A percentile compares a stretch with the other conserved stretches of the same genome.
These are phyloP conservation scores for Aspergillus sp. DNA, from an alignment of 2,329 filamentous ascomycete species.

Conservation along the genomic window DNA sequence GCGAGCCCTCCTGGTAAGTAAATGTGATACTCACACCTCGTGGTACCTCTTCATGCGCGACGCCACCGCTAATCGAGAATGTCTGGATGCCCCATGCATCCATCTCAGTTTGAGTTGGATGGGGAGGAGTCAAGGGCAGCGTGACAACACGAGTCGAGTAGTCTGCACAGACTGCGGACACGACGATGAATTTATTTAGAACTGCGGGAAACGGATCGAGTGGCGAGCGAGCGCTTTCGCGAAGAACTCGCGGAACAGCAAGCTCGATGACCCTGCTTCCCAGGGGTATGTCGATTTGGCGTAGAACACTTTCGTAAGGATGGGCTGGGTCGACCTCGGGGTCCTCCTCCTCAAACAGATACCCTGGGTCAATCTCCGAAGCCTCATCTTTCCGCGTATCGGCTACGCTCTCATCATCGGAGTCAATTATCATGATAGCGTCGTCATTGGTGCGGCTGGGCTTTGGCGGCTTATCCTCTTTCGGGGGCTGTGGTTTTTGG, in stretches of 20 bases:
- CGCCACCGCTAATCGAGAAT: slow-evolving; percentile 46
- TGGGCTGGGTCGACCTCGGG: slow-evolving; percentile 56
- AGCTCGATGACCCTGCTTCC: slow-evolving; percentile 55
- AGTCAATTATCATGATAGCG: slow-evolving; percentile 56
- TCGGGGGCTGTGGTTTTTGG: slow-evolving; percentile 23
- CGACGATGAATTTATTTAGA: slow-evolving; percentile 52
- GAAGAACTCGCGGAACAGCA: slow-evolving; percentile 49
- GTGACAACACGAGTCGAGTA: slow-evolving; percentile 56
- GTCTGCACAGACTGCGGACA: slow-evolving; percentile 58
- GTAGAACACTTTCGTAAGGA: slow-evolving; percentile 55
- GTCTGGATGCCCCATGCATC: slow-evolving; percentile 46
- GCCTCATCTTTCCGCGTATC: slow-evolving; percentile 26
- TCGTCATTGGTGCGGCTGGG: slow-evolving; percentile 35
- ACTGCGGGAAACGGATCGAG: slow-evolving; percentile 48
- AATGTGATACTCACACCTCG: slow-evolving; percentile 55
- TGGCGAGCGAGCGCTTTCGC: slow-evolving; percentile 37
- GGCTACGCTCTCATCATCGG: slow-evolving; percentile 53
- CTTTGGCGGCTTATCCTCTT: slow-evolving; percentile 27
- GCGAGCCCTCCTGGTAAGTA: slow-evolving; percentile 40
- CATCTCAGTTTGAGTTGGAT: slow-evolving; percentile 38
- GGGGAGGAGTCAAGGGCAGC: slow-evolving; percentile 55
- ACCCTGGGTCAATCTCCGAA: slow-evolving; percentile 19
- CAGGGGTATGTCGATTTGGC: slow-evolving; percentile 56
- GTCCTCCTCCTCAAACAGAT: slow-evolving; percentile 55
- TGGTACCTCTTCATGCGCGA: slow-evolving; percentile 53